Conservation (phyloP, 805 yeast genomes). For the Ogataea nitratoaversa region DNA sequence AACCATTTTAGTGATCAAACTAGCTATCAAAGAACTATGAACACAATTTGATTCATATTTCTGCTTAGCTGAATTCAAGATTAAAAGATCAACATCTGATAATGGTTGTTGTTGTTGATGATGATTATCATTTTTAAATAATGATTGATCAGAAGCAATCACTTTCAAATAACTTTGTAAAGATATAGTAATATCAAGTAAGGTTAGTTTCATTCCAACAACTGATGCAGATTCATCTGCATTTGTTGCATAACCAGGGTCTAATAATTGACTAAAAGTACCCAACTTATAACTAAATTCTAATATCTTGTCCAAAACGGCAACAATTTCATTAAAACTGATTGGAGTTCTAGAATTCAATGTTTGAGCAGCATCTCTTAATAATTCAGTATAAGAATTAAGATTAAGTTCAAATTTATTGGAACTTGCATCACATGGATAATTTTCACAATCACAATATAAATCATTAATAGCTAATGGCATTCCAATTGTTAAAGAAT, state of each 20-base stretch:
- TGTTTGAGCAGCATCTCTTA: constrained; percentile 1
- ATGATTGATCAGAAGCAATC: background rate
- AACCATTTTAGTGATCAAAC: constrained; percentile 2
- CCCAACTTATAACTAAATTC: constrained; percentile 3
- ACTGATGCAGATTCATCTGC: constrained; percentile 6
- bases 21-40: constrained; percentile 4
- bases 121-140: constrained; percentile 1
- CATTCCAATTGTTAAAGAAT: constrained; percentile 15
- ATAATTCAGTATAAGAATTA: background rate
- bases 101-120: too few relatives aligned
- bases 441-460: constrained; percentile 10
- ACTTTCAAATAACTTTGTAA: background rate
- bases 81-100: too few relatives aligned
- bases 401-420: constrained; percentile 2
- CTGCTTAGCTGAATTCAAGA: too few relatives aligned
- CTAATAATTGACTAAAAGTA: constrained; percentile 3
- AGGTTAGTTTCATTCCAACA: background rate
- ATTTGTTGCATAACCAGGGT: background rate
- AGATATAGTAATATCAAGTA: background rate
- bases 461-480: constrained; percentile 20
- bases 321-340: constrained; percentile 6
- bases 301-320: constrained; percentile 1
- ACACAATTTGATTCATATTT: background rate
- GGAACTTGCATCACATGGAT: background rate
- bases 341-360: constrained; percentile 7